phyloP scores from a whole-genome alignment of 768 basidiomycete species.

The Mycena sanguinolenta region DNA sequence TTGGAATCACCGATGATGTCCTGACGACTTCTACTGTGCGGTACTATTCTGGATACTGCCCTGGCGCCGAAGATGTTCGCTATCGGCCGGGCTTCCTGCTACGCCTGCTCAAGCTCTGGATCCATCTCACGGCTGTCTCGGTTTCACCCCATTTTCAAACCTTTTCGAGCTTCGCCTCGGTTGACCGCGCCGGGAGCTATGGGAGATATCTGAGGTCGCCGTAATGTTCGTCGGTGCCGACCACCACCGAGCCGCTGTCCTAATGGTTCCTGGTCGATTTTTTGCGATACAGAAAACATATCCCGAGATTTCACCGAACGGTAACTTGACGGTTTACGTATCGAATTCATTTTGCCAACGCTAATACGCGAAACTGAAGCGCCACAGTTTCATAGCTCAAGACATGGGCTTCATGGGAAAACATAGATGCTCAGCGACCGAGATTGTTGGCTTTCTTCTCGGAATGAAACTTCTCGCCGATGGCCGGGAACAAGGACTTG shows the following conservation, averaged over 20 bases:
- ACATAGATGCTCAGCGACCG: too few species aligned
- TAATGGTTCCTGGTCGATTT: background rate
- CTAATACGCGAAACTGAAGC: background rate
- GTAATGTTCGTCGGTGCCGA: background rate
- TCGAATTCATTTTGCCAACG: background rate
- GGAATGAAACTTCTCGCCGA: background rate
- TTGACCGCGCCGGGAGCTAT: too few species aligned
- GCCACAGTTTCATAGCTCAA: background rate
- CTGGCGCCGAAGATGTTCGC: background rate
- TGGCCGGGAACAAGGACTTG: background rate
- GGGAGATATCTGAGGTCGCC: too few species aligned
- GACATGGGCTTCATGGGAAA: background rate
- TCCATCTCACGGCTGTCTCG: slow-evolving; percentile 19
- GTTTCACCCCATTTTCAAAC: background rate
- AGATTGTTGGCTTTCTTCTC: background rate
- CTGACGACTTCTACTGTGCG: background rate
- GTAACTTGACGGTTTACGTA: background rate
- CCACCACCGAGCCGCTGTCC: background rate
- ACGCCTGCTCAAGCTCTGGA: background rate
- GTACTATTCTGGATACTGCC: too few species aligned
- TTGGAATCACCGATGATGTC: background rate
- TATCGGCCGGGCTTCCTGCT: background rate
- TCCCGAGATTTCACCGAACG: background rate
- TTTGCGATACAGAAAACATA: background rate
- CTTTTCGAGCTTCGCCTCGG: background rate